Evolutionary conservation across 2,329 filamentous ascomycete species (phyloP).

Genomic region (Ophiostoma fasciatum): DNA sequence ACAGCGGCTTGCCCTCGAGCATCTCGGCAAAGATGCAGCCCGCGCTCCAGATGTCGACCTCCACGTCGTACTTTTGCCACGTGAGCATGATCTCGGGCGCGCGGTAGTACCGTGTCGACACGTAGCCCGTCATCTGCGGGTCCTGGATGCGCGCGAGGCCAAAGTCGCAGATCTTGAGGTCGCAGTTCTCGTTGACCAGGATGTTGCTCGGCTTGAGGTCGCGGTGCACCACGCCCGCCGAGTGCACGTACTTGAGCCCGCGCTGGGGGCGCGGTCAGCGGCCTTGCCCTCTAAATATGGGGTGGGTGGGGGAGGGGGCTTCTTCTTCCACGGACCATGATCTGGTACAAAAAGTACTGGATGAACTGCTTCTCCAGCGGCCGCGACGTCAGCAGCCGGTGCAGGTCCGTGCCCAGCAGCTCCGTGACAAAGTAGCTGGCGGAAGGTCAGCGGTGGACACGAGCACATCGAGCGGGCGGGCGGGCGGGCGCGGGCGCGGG

Average conservation of each 20-base stretch:
- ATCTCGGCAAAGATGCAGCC: slow-evolving; percentile 99
- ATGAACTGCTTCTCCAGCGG: slow-evolving; percentile 99
- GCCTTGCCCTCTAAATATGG: too few species aligned
- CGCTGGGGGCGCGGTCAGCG: too few species aligned
- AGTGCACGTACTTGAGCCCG: slow-evolving; percentile 97
- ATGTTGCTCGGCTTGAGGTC: slow-evolving; percentile 99
- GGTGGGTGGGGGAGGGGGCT: too few species aligned
- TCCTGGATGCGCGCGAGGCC: slow-evolving; percentile 95
- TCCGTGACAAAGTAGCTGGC: slow-evolving; percentile 93
- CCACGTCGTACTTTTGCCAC: slow-evolving; percentile 99
- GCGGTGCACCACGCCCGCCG: slow-evolving; percentile 91
- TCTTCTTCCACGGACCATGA: slow-evolving; percentile 73
- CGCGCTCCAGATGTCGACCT: slow-evolving; percentile 98
- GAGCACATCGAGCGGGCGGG: background rate
- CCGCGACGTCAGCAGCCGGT: slow-evolving; percentile 84
- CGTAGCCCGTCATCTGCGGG: slow-evolving; percentile 98
- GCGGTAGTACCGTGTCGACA: slow-evolving; percentile 96
- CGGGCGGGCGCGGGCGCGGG: background rate
- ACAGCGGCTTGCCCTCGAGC: slow-evolving; percentile 94
- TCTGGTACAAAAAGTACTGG: slow-evolving; percentile 99
- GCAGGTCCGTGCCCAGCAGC: slow-evolving; percentile 88
- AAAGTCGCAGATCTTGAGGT: slow-evolving; percentile 98
- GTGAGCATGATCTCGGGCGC: slow-evolving; percentile 99
- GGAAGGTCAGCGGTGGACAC: background rate
- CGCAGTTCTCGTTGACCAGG: slow-evolving; percentile 98